Conservation (phyloP, 306 rosid species). For the Vigna hirtella region DNA sequence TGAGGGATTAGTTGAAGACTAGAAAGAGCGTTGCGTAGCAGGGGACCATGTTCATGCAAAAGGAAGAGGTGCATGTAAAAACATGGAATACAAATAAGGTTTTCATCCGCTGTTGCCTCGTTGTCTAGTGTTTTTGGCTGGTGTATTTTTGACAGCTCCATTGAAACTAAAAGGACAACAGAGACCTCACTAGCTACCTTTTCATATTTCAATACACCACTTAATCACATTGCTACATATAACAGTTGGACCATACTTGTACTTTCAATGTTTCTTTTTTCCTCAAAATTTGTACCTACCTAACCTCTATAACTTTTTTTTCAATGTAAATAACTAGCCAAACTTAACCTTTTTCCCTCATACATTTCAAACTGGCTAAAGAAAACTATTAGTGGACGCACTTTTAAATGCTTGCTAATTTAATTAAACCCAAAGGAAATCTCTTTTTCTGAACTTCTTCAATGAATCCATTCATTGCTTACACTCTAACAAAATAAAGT, state of each 20-base stretch:
- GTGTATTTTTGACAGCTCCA: conserved; percentile 42
- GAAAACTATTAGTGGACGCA: background rate
- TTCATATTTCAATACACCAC: conserved; percentile 12
- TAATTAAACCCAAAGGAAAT: background rate
- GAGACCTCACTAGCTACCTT: conserved; percentile 26
- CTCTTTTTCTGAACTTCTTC: background rate
- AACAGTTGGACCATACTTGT: conserved; percentile 38
- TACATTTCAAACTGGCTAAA: background rate
- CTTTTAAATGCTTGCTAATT: background rate
- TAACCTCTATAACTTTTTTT: background rate
- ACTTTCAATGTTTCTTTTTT: conserved; percentile 1
- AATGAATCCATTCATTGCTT: background rate
- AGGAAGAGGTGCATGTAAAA: conserved; percentile 47
- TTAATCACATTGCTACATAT: conserved; percentile 38
- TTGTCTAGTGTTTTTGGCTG: conserved; percentile 39
- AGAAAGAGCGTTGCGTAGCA: conserved; percentile 9
- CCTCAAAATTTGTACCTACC: conserved; percentile 42
- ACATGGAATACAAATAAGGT: conserved; percentile 62
- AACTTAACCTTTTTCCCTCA: background rate
- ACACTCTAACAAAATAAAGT: background rate
- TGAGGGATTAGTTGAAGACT: conserved; percentile 38
- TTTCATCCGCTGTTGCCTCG: conserved; percentile 49
- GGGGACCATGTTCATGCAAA: conserved; percentile 65
- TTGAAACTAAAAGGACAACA: conserved; percentile 43
- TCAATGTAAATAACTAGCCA: background rate